Base-by-base conservation (phyloP, 2,329 filamentous ascomycete species). In the Cladosporium sp. region DNA sequence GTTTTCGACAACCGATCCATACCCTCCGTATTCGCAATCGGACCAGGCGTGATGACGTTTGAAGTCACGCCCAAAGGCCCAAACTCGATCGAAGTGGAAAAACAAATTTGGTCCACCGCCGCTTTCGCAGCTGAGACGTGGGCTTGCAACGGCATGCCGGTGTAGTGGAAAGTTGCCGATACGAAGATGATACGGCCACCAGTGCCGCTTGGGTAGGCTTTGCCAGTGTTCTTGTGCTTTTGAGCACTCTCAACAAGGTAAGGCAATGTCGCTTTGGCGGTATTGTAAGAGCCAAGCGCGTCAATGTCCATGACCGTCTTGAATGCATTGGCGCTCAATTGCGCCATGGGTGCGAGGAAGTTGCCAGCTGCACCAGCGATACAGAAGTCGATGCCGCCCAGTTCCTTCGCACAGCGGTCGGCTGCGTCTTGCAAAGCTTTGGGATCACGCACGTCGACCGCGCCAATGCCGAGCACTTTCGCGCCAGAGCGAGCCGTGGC, bases 231-330 rank as follows among this genome's bases (percentile, higher is more conserved):
- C 62, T 76, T 82, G 67, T 87, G 78, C 67, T 83, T 84, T 36
- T 77, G 75, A 1, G 89, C 87, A n/a, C 91, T 95, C 66, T 85
- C 81, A 12, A 91, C 75, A 3, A 99, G 83, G 68, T 96, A 83
- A 0, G 91, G 90, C 36, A 97, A 78, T 1, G 91, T 94, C 3
- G 93, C 92, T 77, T 97, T 97, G 70, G 96, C 82, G 2, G 92
- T 96, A 78, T 97, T 96, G 78, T 89, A 99, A 15, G 90, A 95
- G 34, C 94, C 94, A 37, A 97, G 75, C 2, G 96, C 88, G 72
- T 97, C 94, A 69, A 99, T 99, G 62, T 97, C 94, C 68, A 97
- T 93, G 64, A 99, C 94, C 0, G 90, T 82, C 74, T 92, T 95
- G 85, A 99, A 96, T 3, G 90, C 94, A 71, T 97, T 97, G 60